Evolutionary conservation across 1,284 basidiomycete genomes (phyloP).

Genomic region (Rhodotorula sp.): DNA sequence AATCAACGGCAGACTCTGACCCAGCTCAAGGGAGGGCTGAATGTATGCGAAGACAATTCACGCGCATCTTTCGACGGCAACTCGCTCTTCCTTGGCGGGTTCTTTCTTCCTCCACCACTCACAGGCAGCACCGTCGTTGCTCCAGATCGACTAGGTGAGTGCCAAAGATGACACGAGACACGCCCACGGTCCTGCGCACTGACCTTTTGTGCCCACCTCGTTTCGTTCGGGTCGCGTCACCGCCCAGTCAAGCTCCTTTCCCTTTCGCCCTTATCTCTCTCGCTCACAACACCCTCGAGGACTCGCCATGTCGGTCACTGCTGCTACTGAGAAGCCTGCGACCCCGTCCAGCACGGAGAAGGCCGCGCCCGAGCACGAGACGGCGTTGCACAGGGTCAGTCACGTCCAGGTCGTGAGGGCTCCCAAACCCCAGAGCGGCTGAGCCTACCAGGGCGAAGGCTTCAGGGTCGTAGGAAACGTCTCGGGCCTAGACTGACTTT

Average conservation of each 20-base stretch:
- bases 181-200: not conserved
- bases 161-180: not conserved
- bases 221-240: not conserved
- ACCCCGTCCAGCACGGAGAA: not conserved
- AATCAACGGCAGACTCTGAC: no score
- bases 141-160: no score
- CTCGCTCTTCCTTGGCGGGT: not conserved
- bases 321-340: constrained; percentile 9
- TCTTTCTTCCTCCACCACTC: not conserved
- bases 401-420: not conserved
- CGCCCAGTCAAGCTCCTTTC: not conserved
- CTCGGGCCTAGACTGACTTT: no score
- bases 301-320: not conserved
- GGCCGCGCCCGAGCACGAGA: not conserved
- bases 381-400: constrained; percentile 13
- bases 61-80: not conserved
- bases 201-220: not conserved
- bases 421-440: no score
- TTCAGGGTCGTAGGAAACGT: no score
- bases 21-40: not conserved
- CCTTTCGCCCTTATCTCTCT: not conserved
- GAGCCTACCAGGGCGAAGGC: no score
- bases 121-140: no score
- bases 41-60: not conserved
- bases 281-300: not conserved